Evolutionary conservation across 1,284 basidiomycete genomes (phyloP).

Genomic region (Earliella scabrosa): DNA sequence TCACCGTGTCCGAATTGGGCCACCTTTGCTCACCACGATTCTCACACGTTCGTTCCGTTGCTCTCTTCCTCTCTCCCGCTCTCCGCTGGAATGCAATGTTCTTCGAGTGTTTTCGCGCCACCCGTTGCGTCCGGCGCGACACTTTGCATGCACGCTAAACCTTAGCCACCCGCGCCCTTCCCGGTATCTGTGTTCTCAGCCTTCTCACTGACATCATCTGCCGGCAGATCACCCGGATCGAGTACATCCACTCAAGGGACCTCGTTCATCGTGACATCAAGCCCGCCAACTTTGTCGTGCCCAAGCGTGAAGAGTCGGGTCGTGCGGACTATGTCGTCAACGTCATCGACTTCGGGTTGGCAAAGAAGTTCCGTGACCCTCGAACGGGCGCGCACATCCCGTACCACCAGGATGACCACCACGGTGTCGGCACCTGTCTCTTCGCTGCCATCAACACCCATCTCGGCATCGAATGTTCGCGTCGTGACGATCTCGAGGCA

Average conservation of each 20-base stretch:
- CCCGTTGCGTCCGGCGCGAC: neutral
- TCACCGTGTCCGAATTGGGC: neutral
- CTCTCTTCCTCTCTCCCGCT: neutral
- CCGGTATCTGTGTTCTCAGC: slow-evolving; percentile 7
- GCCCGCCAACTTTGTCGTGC: slow-evolving; percentile 93
- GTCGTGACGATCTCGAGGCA: slow-evolving; percentile 91
- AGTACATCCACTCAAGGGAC: slow-evolving; percentile 75
- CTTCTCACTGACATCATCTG: slow-evolving; percentile 20
- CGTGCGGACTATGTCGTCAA: slow-evolving; percentile 66
- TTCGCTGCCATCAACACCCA: slow-evolving; percentile 98
- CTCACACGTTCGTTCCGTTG: neutral
- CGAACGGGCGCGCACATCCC: slow-evolving; percentile 89
- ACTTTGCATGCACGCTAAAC: neutral
- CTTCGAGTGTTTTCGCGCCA: neutral
- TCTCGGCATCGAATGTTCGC: slow-evolving; percentile 86
- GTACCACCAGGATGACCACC: slow-evolving; percentile 89
- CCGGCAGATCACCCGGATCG: slow-evolving; percentile 71
- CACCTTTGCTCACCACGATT: neutral
- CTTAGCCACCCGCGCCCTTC: slow-evolving; percentile 7
- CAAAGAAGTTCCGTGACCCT: slow-evolving; percentile 92
- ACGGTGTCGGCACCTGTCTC: slow-evolving; percentile 90
- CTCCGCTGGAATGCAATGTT: neutral
- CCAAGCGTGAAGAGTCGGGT: slow-evolving; percentile 48
- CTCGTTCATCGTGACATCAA: slow-evolving; percentile 95
- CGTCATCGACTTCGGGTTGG: slow-evolving; percentile 97